Conservation (phyloP, 1,284 basidiomycete genomes). For the Sporisorium scitamineum region DNA sequence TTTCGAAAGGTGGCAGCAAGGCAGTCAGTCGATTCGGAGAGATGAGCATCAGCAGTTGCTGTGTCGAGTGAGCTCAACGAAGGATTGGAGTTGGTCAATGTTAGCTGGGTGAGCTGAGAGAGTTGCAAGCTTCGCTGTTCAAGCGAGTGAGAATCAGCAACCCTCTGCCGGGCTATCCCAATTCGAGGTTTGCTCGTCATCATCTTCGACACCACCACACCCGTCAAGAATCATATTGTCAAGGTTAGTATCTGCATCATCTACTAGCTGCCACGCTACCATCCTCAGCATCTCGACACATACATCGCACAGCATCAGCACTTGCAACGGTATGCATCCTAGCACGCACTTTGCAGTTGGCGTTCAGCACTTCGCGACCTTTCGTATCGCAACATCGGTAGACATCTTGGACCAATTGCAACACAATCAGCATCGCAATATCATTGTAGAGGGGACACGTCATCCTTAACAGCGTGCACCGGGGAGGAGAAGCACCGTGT, state of each 20-base stretch:
- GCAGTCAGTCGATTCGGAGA: not conserved
- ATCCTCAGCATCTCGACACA: slow-evolving; percentile 5
- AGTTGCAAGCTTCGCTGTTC: not conserved
- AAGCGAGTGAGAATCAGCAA: not conserved
- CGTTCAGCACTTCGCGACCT: not conserved
- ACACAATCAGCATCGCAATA: not conserved
- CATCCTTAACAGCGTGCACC: not conserved
- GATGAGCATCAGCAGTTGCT: too few relatives aligned
- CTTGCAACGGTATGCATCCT: slow-evolving; percentile 18
- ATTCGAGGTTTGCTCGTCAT: slow-evolving; percentile 42
- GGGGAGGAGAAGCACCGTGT: not conserved
- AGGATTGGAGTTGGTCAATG: not conserved
- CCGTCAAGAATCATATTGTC: slow-evolving; percentile 54
- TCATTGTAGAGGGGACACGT: not conserved
- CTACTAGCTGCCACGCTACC: slow-evolving; percentile 9
- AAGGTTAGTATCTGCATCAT: slow-evolving; percentile 42
- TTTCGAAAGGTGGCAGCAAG: not conserved
- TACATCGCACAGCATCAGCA: slow-evolving; percentile 4
- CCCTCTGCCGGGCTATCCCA: slow-evolving; percentile 12
- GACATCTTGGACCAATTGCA: not conserved
- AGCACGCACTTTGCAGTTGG: not conserved
- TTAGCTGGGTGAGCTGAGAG: slow-evolving; percentile 1
- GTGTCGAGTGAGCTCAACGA: not conserved
- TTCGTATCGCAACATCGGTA: not conserved
- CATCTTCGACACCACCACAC: slow-evolving; percentile 53